Base-by-base conservation (phyloP, 1,284 basidiomycete species). In the Malassezia sp. region DNA sequence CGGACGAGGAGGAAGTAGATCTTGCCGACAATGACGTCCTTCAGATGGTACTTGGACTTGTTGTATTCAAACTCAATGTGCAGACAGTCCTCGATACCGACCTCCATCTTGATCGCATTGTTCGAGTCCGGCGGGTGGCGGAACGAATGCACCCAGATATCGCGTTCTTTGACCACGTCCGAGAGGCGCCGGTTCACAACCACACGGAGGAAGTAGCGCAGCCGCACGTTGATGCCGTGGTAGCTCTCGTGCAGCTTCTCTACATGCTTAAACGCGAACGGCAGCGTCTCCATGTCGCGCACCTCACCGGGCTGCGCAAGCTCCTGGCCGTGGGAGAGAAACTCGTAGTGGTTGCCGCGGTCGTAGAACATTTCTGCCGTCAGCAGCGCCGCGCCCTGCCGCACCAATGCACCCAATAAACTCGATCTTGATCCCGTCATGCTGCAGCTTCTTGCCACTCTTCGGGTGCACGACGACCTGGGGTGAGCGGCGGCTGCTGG, bases 61-160 rank as follows among this genome's bases (percentile, higher is more conserved):
- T 97, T 96, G 75, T 97, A 96, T 73, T 97, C 91, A 63, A 97
- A 96, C 72, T 97, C 91, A 65, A 97, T 97, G 71, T 97, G 91
- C 59, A 96, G 73, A 72, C 91, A 96, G 70, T 97, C 91, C 70
- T 96, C 91, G 54, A 97, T 96, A 14, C 91, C 91, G 28, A 97
- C 93, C 72, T 97, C 91, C 93, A 97, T 97, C 77, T 93, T 96
- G 75, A 96, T 95, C 26, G 86, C 84, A 69, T 90, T 91, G 73
- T 93, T 96, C 60, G 80, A 84, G 70, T 97, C 93, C 45, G 91
- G 89, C 2, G 91, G 91, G 85, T 95, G 93, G 30, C 90, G 83
- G 75, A 85, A 97, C 9, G 86, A 91, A 71, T 97, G 91, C 2
- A 97, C 93, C 90, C 90, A 97, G 24, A 96, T 71, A 57, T 96